Evolutionary conservation across 2,329 filamentous ascomycete genomes (phyloP).

Genomic region (Cryphonectria parasitica): DNA sequence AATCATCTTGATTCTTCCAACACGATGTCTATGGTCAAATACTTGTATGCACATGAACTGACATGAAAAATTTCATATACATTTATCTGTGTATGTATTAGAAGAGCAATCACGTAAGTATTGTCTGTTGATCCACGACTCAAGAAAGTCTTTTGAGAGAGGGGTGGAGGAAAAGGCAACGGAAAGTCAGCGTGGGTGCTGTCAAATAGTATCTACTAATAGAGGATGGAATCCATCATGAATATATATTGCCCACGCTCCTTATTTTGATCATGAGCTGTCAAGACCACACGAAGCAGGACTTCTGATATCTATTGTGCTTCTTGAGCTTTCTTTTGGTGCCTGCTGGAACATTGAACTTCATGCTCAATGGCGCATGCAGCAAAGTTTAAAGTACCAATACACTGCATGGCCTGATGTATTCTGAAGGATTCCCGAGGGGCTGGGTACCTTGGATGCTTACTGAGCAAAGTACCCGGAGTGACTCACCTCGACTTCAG

Average conservation of each 20-base stretch:
- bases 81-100: too few species aligned
- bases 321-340: too few species aligned
- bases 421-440: not conserved
- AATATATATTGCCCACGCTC: too few species aligned
- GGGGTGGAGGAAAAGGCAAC: too few species aligned
- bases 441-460: not conserved
- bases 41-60: not conserved
- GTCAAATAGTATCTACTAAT: too few species aligned
- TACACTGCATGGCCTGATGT: not conserved
- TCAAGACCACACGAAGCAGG: too few species aligned
- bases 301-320: too few species aligned
- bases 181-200: too few species aligned
- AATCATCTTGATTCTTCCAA: not conserved
- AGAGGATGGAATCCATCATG: too few species aligned
- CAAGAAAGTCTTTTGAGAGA: too few species aligned
- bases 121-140: not conserved
- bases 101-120: not conserved
- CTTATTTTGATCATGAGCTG: too few species aligned
- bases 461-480: not conserved
- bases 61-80: too few species aligned
- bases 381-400: not conserved
- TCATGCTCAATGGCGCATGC: not conserved
- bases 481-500: not conserved
- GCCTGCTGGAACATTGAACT: not conserved
- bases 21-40: not conserved